These are phyloP conservation scores for Aspergillus sojae DNA, from an alignment of 2,329 filamentous ascomycete genomes.

Conservation along the genomic window DNA sequence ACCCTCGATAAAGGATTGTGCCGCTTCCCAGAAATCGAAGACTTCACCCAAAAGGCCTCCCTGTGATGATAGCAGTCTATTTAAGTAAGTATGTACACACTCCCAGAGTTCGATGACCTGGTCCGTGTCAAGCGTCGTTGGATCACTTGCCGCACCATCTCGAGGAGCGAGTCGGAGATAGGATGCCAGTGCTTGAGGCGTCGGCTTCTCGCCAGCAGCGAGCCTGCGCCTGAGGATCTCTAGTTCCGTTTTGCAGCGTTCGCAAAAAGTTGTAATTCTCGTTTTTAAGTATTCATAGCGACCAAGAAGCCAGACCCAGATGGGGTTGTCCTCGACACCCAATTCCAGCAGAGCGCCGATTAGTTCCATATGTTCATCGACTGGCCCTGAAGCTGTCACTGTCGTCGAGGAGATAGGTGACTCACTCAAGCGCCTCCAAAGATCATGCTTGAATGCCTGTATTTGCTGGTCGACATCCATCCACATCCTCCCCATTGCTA, in stretches of 20 bases:
- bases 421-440: constrained; percentile 79
- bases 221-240: constrained; percentile 85
- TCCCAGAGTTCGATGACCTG: constrained; percentile 93
- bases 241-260: constrained; percentile 87
- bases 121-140: constrained; percentile 71
- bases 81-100: constrained; percentile 75
- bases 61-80: constrained; percentile 69
- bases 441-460: constrained; percentile 80
- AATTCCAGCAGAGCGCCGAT: constrained; percentile 89
- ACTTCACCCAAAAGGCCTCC: constrained; percentile 86
- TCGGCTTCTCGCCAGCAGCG: constrained; percentile 72
- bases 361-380: constrained; percentile 87
- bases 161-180: constrained; percentile 75
- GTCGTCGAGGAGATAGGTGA: constrained; percentile 61
- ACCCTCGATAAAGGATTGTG: constrained; percentile 86
- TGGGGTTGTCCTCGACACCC: constrained; percentile 92
- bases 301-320: constrained; percentile 93
- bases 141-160: constrained; percentile 64
- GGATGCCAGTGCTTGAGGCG: constrained; percentile 67
- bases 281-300: constrained; percentile 86
- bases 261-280: constrained; percentile 77
- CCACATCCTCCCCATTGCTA: constrained; percentile 94
- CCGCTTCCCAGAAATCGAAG: constrained; percentile 90
- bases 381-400: constrained; percentile 54
- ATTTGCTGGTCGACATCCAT: constrained; percentile 87